Percentiles rank a stretch among this genome's conserved stretches.
Evolutionary conservation across 352 stramenopile species (phyloP).

Genomic region (Pythium rishiriense): DNA sequence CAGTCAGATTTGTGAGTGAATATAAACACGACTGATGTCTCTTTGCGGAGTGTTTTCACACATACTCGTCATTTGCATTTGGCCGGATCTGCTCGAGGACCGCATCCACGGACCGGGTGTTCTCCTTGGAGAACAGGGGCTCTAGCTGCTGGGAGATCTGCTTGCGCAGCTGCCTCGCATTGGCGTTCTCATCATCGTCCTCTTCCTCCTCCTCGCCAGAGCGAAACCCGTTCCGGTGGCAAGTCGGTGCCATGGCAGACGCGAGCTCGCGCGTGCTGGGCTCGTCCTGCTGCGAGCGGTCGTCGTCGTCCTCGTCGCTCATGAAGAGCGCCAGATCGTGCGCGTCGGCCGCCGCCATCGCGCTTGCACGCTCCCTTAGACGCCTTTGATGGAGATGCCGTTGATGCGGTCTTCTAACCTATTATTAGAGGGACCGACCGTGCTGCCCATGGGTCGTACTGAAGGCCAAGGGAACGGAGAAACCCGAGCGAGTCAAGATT

Average conservation of each 20-base stretch:
- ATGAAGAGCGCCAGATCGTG: conserved; percentile 42
- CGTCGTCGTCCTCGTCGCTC: conserved; percentile 40
- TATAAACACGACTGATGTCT: neutral
- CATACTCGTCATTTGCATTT: conserved; percentile 44
- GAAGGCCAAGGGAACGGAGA: no score
- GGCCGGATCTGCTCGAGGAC: conserved; percentile 45
- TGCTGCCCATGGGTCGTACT: no score
- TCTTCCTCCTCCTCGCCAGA: neutral
- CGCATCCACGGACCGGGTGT: conserved; percentile 27
- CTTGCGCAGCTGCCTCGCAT: conserved; percentile 10
- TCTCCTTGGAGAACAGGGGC: conserved; percentile 5
- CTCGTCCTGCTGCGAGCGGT: conserved; percentile 18
- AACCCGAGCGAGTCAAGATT: no score
- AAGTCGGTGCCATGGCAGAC: neutral
- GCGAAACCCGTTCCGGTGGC: neutral
- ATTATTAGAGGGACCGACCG: no score
- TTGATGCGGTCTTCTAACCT: no score
- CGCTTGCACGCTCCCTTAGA: no score
- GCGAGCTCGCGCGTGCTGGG: conserved; percentile 7
- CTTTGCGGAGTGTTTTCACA: neutral
- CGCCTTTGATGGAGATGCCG: no score
- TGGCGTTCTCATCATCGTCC: no score
- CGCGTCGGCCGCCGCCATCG: conserved; percentile 34
- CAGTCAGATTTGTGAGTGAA: no score
- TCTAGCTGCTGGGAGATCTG: conserved; percentile 27